Percentiles rank a stretch among this genome's conserved stretches.
These are phyloP conservation scores for Phytophthora citricola DNA, from an alignment of 352 stramenopile genomes.

Conservation along the genomic window DNA sequence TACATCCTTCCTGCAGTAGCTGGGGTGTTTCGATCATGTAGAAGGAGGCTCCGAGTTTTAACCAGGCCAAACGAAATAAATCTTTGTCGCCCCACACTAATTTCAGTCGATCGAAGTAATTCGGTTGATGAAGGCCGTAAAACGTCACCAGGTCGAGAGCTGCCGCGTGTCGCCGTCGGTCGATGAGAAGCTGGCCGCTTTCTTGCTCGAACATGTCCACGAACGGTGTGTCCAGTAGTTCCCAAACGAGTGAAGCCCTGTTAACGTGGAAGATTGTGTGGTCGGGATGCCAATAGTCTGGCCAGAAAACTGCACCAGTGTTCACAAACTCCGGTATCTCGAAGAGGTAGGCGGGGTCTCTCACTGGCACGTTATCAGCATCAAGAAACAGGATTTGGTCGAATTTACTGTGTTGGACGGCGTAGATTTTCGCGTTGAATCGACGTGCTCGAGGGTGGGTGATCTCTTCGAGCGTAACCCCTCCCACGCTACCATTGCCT, in stretches of 20 bases:
- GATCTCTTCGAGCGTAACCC: conserved; percentile 44
- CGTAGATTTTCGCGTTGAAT: conserved; percentile 61
- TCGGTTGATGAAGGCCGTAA: conserved; percentile 59
- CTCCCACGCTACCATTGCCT: conserved; percentile 25
- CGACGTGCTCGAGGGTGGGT: conserved; percentile 34
- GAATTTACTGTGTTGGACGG: conserved; percentile 63
- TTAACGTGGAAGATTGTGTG: conserved; percentile 77
- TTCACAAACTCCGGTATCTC: conserved; percentile 41
- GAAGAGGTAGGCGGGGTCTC: conserved; percentile 74
- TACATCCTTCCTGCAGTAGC: conserved; percentile 43
- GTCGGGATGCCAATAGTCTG: conserved; percentile 70
- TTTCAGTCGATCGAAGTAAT: conserved; percentile 58
- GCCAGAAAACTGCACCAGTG: conserved; percentile 71
- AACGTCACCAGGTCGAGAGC: conserved; percentile 62
- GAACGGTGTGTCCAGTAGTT: conserved; percentile 57
- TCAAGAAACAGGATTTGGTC: conserved; percentile 73
- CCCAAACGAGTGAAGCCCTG: conserved; percentile 56
- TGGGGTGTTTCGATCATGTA: conserved; percentile 60
- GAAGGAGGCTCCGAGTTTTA: conserved; percentile 60
- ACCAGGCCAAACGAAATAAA: conserved; percentile 76
- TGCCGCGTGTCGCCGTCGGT: conserved; percentile 37
- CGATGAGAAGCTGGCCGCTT: conserved; percentile 69
- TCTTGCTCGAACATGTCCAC: conserved; percentile 83
- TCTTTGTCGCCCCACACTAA: conserved; percentile 78
- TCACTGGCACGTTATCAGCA: conserved; percentile 66